Base-by-base conservation (phyloP, 495 filamentous ascomycete species). In the Penicillium malachiteum region DNA sequence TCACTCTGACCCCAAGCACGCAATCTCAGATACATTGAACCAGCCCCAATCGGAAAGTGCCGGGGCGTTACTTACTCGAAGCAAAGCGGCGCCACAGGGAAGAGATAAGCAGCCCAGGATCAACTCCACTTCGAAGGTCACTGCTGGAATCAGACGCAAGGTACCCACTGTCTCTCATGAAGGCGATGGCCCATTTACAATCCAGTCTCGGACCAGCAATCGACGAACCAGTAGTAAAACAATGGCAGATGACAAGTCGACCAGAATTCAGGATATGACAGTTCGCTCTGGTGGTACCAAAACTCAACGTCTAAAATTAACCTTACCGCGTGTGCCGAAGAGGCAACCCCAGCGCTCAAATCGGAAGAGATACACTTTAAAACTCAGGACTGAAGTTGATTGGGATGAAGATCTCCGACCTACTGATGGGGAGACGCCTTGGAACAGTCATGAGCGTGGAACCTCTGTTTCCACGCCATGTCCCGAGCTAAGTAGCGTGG, bases 371-470 rank as follows among this genome's bases (percentile, higher is more conserved):
- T 42, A 46, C 52, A 46, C 21, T 11, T 35, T 48, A n/a, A 45
- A 48, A 11, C 31, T 57, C n/a, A 62, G 60, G 39, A 44, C 46
- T 1, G 52, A 55, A 14, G 66, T 75, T 8, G 69, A 72, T 33
- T 70, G 66, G 71, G 66, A 68, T 51, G 68, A 75, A 54, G 70
- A 67, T 31, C 50, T 73, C 14, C 59, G 67, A n/a, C 63, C 63
- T 12, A 72, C 64, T 41, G 62, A 68, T 13, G 62, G 60, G 5
- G 62, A 65, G 26, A 33, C 9, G 9, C 45, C 43, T 41, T n/a
- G 1, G 16, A 21, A 26, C 12, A 44, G 32, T 18, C 42, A 51
- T 26, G 18, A 30, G 10, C 57, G 54, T 39, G 17, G 50, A 40
- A 58, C 60, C 0, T 56, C 44, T 9, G 39, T 63, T 9, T 56